A percentile compares a stretch with the other conserved stretches of the same genome.
Evolutionary conservation across 257 asterid species (phyloP).

Genomic region (Prunella vulgaris): DNA sequence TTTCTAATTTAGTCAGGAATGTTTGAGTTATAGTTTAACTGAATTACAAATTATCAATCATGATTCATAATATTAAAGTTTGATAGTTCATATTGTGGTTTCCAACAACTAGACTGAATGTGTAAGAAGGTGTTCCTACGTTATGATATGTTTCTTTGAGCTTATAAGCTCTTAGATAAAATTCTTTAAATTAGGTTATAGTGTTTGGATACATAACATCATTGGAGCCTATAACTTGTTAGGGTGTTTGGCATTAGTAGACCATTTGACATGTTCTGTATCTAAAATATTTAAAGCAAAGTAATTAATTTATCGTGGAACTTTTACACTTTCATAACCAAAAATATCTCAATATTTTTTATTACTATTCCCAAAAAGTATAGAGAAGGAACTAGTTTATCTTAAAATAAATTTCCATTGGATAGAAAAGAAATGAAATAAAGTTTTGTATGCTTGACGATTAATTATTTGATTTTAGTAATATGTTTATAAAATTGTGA

Average conservation of each 20-base stretch:
- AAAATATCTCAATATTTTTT: no score
- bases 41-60: not conserved
- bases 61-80: not conserved
- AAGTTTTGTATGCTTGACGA: not conserved
- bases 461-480: not conserved
- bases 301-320: not conserved
- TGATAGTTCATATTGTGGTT: not conserved
- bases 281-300: not conserved
- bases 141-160: not conserved
- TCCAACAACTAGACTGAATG: not conserved
- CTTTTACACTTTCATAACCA: no score
- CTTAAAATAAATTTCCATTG: not conserved
- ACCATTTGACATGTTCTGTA: not conserved
- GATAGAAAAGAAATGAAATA: not conserved
- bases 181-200: not conserved
- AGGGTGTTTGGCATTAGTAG: not conserved
- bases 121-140: not conserved
- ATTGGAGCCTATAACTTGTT: not conserved
- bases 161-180: not conserved
- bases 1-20: not conserved
- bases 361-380: no score
- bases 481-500: not conserved
- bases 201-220: not conserved
- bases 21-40: not conserved
- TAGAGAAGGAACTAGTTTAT: no score